These are phyloP conservation scores for Colletotrichum tamarilloi DNA, from an alignment of 2,329 filamentous ascomycete genomes.

Conservation along the genomic window DNA sequence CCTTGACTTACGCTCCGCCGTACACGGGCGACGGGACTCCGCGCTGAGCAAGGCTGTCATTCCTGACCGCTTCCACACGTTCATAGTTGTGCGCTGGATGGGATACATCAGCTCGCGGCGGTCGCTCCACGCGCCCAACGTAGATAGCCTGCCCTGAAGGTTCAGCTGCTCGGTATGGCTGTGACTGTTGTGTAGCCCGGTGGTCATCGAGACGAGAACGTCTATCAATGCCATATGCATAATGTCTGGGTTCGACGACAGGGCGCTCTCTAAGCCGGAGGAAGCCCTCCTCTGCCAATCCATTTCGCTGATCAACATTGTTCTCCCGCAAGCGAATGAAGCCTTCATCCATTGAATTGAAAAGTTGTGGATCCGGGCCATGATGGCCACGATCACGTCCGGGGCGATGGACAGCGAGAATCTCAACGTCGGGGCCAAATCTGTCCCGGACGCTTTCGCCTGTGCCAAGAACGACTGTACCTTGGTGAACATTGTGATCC, in stretches of 20 bases:
- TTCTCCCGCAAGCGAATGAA: conserved; percentile 30
- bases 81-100: not conserved
- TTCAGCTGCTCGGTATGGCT: not conserved
- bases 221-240: not conserved
- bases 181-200: not conserved
- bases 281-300: conserved; percentile 28
- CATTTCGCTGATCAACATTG: conserved; percentile 1
- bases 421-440: conserved; percentile 32
- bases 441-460: conserved; percentile 44
- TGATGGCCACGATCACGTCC: conserved; percentile 18
- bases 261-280: conserved; percentile 25
- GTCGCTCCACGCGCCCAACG: conserved; percentile 18
- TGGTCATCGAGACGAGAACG: not conserved
- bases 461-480: conserved; percentile 43
- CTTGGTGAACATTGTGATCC: conserved; percentile 43
- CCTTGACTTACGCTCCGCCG: conserved; percentile 19
- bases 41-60: not conserved
- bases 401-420: conserved; percentile 32
- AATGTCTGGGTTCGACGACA: not conserved
- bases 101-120: not conserved
- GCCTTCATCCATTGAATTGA: conserved; percentile 13
- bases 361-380: conserved; percentile 3
- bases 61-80: not conserved
- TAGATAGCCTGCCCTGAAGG: conserved; percentile 17
- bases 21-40: conserved; percentile 1